A percentile compares a stretch with the other conserved stretches of the same genome.
Conservation (phyloP, 2,329 filamentous ascomycete species). For the Penicillium oxalicum region DNA sequence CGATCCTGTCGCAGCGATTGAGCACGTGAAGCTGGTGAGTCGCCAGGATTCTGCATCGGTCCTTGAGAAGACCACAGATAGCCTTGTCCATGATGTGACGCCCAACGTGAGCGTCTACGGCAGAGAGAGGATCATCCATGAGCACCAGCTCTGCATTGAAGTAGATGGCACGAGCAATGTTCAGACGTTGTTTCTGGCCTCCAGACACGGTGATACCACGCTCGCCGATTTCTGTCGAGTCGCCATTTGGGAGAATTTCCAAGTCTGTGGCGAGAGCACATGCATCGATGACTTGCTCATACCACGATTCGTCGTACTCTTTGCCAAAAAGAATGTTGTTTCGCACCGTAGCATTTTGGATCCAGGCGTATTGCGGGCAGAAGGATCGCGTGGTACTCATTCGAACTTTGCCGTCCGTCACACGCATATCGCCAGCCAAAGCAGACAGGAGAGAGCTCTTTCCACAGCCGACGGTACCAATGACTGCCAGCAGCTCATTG, state of each 20-base stretch:
- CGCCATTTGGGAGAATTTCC: slow-evolving; percentile 86
- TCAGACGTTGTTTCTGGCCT: slow-evolving; percentile 89
- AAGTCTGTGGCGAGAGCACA: slow-evolving; percentile 81
- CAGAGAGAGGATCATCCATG: slow-evolving; percentile 59
- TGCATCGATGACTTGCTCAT: slow-evolving; percentile 73
- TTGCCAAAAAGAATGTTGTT: slow-evolving; percentile 92
- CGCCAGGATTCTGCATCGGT: slow-evolving; percentile 85
- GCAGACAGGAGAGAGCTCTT: slow-evolving; percentile 87
- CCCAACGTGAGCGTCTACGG: slow-evolving; percentile 53
- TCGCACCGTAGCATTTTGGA: slow-evolving; percentile 81
- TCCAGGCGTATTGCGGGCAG: slow-evolving; percentile 96
- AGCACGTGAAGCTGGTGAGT: slow-evolving; percentile 95
- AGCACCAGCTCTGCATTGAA: slow-evolving; percentile 58
- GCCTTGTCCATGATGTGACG: slow-evolving; percentile 83
- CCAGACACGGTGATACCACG: slow-evolving; percentile 92
- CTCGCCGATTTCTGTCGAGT: slow-evolving; percentile 89
- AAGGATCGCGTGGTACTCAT: slow-evolving; percentile 79
- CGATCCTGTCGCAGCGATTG: slow-evolving; percentile 80
- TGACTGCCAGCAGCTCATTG: slow-evolving; percentile 57
- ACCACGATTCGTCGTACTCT: slow-evolving; percentile 68
- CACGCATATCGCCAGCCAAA: slow-evolving; percentile 81
- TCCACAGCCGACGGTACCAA: slow-evolving; percentile 61
- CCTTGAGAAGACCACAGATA: slow-evolving; percentile 78
- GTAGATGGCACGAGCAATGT: slow-evolving; percentile 76
- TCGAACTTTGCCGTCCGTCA: slow-evolving; percentile 66